A percentile compares a stretch with the other conserved stretches of the same genome.
Conservation (phyloP, 164 flowering plant species). For the Nelumbo lutea region DNA sequence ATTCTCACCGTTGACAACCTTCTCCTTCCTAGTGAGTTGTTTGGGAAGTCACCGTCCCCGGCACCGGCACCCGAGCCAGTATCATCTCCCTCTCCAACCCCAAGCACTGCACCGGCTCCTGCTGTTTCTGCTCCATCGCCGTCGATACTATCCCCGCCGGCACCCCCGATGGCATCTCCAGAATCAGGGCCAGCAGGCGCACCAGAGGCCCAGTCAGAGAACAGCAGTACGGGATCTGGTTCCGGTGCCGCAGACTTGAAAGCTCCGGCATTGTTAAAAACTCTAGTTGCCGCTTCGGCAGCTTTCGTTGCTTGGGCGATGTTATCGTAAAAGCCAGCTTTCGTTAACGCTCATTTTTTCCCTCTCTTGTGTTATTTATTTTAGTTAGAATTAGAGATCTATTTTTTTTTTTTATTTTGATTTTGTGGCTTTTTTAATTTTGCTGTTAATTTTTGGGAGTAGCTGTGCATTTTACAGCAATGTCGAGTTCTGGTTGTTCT, state of each 20-base stretch:
- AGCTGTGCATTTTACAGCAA: neutral
- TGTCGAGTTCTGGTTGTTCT: no score
- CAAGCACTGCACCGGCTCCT: constrained; percentile 30
- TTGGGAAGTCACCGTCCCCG: constrained; percentile 62
- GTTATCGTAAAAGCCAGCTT: constrained; percentile 24
- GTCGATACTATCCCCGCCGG: constrained; percentile 29
- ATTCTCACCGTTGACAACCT: constrained; percentile 68
- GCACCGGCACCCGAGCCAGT: constrained; percentile 58
- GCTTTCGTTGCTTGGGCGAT: constrained; percentile 23
- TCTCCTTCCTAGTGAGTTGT: constrained; percentile 72
- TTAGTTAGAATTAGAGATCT: neutral
- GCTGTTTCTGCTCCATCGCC: constrained; percentile 35
- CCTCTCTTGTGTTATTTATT: constrained; percentile 12
- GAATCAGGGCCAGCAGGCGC: constrained; percentile 22
- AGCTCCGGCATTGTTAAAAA: constrained; percentile 25
- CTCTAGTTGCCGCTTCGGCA: constrained; percentile 19
- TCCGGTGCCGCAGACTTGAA: constrained; percentile 26
- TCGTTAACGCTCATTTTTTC: neutral
- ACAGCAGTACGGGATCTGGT: constrained; percentile 23
- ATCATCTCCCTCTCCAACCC: constrained; percentile 40
- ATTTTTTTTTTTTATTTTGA: constrained; percentile 4
- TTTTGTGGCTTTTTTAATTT: constrained; percentile 3
- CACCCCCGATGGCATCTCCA: constrained; percentile 37
- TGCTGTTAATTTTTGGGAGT: neutral
- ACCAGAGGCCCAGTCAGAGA: constrained; percentile 31